These are phyloP conservation scores for Psidium friedrichsthalianum DNA, from an alignment of 345 rosid genomes.

Conservation along the genomic window DNA sequence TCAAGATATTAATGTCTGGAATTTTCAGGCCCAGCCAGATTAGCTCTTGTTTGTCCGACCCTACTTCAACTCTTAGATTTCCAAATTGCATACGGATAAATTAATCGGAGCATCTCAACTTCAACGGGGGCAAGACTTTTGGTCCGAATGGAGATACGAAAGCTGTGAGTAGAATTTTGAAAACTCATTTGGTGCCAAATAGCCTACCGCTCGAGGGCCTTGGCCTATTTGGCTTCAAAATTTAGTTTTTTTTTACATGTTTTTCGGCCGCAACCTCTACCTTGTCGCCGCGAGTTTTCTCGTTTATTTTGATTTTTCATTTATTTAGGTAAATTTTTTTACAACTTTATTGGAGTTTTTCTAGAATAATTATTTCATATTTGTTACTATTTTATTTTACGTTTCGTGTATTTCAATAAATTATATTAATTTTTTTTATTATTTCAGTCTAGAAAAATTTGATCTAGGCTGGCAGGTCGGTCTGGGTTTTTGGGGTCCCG, in stretches of 20 bases:
- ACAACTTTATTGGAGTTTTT: background rate
- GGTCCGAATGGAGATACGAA: background rate
- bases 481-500: background rate
- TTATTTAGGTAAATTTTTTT: background rate
- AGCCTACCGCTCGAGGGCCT: background rate
- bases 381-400: background rate
- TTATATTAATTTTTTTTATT: background rate
- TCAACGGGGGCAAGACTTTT: background rate
- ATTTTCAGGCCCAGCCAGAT: background rate
- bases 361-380: background rate
- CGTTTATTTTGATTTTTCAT: background rate
- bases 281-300: background rate
- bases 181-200: background rate
- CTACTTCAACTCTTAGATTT: background rate
- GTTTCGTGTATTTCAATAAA: background rate
- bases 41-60: background rate
- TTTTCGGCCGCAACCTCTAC: background rate
- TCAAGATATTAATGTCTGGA: background rate
- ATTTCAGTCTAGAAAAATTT: background rate
- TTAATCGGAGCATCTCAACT: background rate
- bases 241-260: background rate
- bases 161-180: background rate
- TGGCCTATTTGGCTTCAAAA: background rate
- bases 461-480: background rate
- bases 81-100: background rate